Conservation (phyloP, 257 asterid genomes). For the Ilex asprella region DNA sequence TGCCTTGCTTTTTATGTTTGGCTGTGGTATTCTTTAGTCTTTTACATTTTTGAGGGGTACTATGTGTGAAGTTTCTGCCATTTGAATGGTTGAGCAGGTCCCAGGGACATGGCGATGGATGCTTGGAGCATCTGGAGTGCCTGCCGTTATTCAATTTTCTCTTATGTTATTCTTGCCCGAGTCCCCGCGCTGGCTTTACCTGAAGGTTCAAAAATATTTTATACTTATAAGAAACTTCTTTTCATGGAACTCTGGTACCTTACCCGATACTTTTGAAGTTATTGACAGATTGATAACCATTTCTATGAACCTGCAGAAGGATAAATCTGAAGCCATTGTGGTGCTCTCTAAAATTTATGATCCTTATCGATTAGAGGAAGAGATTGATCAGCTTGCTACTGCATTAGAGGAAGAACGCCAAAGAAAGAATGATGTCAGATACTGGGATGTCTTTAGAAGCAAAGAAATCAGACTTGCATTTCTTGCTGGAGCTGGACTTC, state of each 20-base stretch:
- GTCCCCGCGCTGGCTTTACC: constrained; percentile 96
- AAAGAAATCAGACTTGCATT: constrained; percentile 88
- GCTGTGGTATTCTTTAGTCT: background rate
- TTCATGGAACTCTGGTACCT: too few relatives aligned
- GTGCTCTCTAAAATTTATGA: constrained; percentile 91
- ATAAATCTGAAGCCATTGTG: constrained; percentile 64
- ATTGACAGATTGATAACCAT: constrained; percentile 2
- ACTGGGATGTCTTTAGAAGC: constrained; percentile 53
- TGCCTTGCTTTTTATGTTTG: too few relatives aligned
- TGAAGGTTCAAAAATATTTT: constrained; percentile 39
- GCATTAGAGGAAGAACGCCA: constrained; percentile 70
- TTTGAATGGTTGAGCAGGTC: constrained; percentile 42
- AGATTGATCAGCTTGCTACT: constrained; percentile 72
- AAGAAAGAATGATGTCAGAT: constrained; percentile 43
- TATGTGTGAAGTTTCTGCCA: constrained; percentile 2
- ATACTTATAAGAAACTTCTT: too few relatives aligned
- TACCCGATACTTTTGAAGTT: background rate
- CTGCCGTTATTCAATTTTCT: constrained; percentile 67
- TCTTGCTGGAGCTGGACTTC: constrained; percentile 87
- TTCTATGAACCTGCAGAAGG: constrained; percentile 43
- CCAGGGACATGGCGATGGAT: constrained; percentile 99
- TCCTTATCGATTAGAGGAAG: constrained; percentile 70
- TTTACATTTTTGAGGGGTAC: background rate
- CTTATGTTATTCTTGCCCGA: constrained; percentile 89
- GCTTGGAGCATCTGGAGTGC: constrained; percentile 90